Conservation (phyloP, 1,284 basidiomycete species). For the Grifola frondosa region DNA sequence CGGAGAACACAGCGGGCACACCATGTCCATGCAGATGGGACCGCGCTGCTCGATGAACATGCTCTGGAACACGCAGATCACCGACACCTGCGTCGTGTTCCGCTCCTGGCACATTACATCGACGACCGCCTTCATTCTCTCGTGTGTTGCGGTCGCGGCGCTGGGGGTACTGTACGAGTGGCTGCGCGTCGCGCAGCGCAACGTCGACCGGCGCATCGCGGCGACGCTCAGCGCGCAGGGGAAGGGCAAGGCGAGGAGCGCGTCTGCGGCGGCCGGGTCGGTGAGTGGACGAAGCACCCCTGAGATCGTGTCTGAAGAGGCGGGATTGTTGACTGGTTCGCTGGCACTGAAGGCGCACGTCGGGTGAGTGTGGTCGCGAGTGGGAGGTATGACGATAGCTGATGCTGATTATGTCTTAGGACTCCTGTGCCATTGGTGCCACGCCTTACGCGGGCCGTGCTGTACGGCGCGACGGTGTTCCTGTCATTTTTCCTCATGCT, state of each 20-base stretch:
- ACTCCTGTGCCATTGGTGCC: slow-evolving; percentile 47
- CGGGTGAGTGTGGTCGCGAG: slow-evolving; percentile 39
- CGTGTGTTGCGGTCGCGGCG: slow-evolving; percentile 58
- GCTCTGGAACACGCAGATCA: slow-evolving; percentile 66
- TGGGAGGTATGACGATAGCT: not conserved
- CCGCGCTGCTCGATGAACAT: slow-evolving; percentile 22
- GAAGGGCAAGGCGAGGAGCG: slow-evolving; percentile 42
- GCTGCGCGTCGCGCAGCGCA: slow-evolving; percentile 58
- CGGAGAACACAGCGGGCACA: slow-evolving; percentile 49
- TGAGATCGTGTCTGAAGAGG: slow-evolving; percentile 48
- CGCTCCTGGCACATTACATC: slow-evolving; percentile 68
- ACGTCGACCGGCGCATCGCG: slow-evolving; percentile 59
- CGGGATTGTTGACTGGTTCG: slow-evolving; percentile 52
- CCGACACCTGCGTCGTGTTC: slow-evolving; percentile 77
- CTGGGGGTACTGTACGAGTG: slow-evolving; percentile 76
- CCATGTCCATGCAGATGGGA: slow-evolving; percentile 34
- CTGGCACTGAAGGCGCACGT: slow-evolving; percentile 34
- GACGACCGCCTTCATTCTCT: slow-evolving; percentile 54
- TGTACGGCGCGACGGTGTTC: slow-evolving; percentile 69
- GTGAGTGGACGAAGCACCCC: slow-evolving; percentile 45
- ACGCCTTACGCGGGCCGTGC: slow-evolving; percentile 55
- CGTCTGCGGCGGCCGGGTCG: slow-evolving; percentile 23
- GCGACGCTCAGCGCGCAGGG: slow-evolving; percentile 41
- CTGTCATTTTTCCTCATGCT: slow-evolving; percentile 87
- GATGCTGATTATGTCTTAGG: slow-evolving; percentile 30